phyloP scores from a whole-genome alignment of 495 filamentous ascomycete genomes.

The Neurospora sp. region DNA sequence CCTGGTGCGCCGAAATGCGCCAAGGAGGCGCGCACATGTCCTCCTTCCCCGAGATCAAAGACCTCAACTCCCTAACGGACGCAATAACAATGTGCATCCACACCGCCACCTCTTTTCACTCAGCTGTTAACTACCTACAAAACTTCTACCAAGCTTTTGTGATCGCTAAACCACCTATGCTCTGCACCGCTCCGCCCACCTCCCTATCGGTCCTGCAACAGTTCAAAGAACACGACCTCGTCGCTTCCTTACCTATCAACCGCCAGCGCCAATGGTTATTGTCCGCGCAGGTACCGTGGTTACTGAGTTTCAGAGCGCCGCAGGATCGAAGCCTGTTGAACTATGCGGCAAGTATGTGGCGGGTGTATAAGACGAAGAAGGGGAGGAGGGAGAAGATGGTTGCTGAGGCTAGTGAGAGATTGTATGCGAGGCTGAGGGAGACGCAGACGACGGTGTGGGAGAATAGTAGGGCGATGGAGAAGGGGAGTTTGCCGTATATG shows the following conservation, averaged over 20 bases:
- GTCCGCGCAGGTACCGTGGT: constrained; percentile 31
- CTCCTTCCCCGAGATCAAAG: constrained; percentile 58
- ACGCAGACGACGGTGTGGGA: constrained; percentile 16
- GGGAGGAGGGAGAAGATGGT: constrained; percentile 6
- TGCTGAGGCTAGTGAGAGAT: constrained; percentile 12
- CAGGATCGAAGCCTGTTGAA: constrained; percentile 28
- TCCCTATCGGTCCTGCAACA: constrained; percentile 15
- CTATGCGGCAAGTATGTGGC: constrained; percentile 27
- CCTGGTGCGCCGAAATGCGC: constrained; percentile 29
- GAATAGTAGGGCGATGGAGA: constrained; percentile 19
- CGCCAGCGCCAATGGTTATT: constrained; percentile 32
- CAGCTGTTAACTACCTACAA: constrained; percentile 41
- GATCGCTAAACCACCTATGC: constrained; percentile 31
- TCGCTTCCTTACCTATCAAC: constrained; percentile 32
- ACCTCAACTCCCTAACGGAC: constrained; percentile 75
- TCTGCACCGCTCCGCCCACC: constrained; percentile 24
- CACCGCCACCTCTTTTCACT: constrained; percentile 40
- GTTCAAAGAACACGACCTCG: constrained; percentile 27
- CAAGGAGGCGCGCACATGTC: constrained; percentile 20
- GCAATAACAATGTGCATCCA: constrained; percentile 55
- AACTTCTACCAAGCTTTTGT: constrained; percentile 41
- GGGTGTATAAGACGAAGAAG: constrained; percentile 16
- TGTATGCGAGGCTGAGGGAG: constrained; percentile 18
- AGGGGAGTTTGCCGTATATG: constrained; percentile 29
- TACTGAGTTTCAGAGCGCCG: constrained; percentile 34